Conservation (phyloP, 257 asterid genomes). For the Petunia secreta region DNA sequence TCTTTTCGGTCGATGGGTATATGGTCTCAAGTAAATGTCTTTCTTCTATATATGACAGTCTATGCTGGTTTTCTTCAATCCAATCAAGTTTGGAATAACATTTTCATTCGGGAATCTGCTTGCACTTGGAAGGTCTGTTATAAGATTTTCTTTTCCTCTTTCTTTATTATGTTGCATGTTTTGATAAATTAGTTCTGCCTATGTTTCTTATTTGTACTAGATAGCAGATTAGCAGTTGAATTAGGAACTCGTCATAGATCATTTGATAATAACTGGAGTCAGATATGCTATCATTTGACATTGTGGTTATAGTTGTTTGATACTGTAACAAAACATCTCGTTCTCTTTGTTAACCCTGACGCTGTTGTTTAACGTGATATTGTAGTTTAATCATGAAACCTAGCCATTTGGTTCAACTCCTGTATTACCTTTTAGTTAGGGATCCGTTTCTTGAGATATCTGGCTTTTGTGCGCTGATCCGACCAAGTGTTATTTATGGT, state of each 20-base stretch:
- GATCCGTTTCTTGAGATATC: not conserved
- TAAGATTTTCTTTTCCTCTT: not conserved
- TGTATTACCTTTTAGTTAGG: not conserved
- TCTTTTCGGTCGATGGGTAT: not conserved
- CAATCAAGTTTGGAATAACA: constrained; percentile 93
- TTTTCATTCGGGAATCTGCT: constrained; percentile 97
- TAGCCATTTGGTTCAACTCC: not conserved
- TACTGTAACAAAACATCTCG: not conserved
- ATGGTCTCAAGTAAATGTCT: constrained; percentile 6
- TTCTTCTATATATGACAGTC: constrained; percentile 57
- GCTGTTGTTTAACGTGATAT: constrained; percentile 3
- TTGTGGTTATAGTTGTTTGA: not conserved
- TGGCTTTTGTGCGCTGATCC: not conserved
- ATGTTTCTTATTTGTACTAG: not conserved
- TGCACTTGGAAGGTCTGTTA: constrained; percentile 92
- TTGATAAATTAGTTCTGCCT: not conserved
- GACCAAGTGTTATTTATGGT: not conserved
- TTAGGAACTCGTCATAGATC: not conserved
- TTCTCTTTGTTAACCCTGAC: not conserved
- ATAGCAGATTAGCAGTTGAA: not conserved
- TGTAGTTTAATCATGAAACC: not conserved
- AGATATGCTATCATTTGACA: not conserved
- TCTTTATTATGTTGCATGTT: not conserved
- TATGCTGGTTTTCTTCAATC: constrained; percentile 95
- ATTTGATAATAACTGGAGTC: not conserved